Percentiles rank a stretch among this genome's conserved stretches.
These are phyloP conservation scores for Puccinia hordei DNA, from an alignment of 1,284 basidiomycete genomes.

Conservation along the genomic window DNA sequence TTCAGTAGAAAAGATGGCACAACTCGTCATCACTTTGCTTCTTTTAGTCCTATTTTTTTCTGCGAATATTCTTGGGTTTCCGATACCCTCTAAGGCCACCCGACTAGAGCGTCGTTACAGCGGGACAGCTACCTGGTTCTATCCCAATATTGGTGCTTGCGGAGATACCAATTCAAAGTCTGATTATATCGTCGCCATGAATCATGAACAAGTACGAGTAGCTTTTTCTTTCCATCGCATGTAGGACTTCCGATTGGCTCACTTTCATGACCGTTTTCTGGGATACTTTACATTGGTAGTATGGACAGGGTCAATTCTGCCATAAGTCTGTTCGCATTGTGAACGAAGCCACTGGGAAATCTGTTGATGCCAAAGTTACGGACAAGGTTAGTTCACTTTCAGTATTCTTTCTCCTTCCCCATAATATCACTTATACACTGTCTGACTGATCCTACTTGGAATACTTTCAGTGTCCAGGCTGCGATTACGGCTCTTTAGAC, in stretches of 20 bases:
- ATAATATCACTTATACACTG: too few relatives aligned
- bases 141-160: constrained; percentile 39
- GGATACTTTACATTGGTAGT: not conserved
- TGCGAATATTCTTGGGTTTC: not conserved
- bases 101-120: constrained; percentile 22
- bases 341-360: constrained; percentile 24
- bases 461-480: constrained; percentile 29
- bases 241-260: not conserved
- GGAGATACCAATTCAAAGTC: constrained; percentile 28
- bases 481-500: constrained; percentile 36
- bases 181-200: constrained; percentile 47
- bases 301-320: constrained; percentile 24
- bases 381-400: constrained; percentile 23
- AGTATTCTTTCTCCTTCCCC: not conserved
- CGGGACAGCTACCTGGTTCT: constrained; percentile 41
- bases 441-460: not conserved
- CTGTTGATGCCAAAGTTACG: constrained; percentile 21
- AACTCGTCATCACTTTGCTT: not conserved
- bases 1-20: not conserved
- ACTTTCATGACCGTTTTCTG: not conserved
- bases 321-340: constrained; percentile 32
- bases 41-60: not conserved
- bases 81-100: not conserved
- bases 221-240: not conserved
- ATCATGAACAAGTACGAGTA: constrained; percentile 25